Evolutionary conservation across 2,329 filamentous ascomycete genomes (phyloP).

Genomic region (Trichoderma atroviride): DNA sequence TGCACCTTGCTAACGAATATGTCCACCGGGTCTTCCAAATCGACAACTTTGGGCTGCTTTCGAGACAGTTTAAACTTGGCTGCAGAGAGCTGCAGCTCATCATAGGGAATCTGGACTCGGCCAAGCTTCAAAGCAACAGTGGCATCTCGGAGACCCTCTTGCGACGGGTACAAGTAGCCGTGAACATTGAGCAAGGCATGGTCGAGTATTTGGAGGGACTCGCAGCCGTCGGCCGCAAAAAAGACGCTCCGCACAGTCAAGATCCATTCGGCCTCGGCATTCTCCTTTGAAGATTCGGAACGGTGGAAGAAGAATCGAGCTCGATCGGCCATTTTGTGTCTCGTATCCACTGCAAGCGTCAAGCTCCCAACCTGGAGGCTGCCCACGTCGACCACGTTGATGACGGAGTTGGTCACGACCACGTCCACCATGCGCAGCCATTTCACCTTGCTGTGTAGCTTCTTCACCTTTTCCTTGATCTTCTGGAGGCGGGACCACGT

Average conservation of each 20-base stretch:
- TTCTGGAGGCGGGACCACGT: conserved; percentile 80
- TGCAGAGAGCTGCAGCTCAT: conserved; percentile 72
- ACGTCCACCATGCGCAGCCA: conserved; percentile 91
- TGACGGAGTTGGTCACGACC: conserved; percentile 75
- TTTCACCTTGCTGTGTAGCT: conserved; percentile 79
- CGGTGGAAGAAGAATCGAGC: conserved; percentile 85
- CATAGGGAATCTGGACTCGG: conserved; percentile 84
- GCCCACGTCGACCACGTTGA: conserved; percentile 80
- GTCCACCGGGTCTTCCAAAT: conserved; percentile 53
- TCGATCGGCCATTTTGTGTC: conserved; percentile 87
- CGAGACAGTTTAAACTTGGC: conserved; percentile 56
- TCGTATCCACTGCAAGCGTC: conserved; percentile 85
- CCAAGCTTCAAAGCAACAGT: conserved; percentile 90
- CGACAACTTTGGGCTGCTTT: conserved; percentile 39
- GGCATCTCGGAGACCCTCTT: conserved; percentile 86
- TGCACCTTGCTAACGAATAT: conserved; percentile 72
- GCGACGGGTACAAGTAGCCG: conserved; percentile 81
- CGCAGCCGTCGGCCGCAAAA: conserved; percentile 81
- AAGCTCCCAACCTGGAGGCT: conserved; percentile 82
- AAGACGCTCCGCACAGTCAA: conserved; percentile 82
- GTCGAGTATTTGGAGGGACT: conserved; percentile 86
- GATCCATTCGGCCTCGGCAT: conserved; percentile 88
- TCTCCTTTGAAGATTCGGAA: conserved; percentile 59
- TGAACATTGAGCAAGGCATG: conserved; percentile 87
- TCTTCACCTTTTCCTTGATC: conserved; percentile 83